These are phyloP conservation scores for Pyricularia sp. DNA, from an alignment of 2,329 filamentous ascomycete genomes.

Conservation along the genomic window DNA sequence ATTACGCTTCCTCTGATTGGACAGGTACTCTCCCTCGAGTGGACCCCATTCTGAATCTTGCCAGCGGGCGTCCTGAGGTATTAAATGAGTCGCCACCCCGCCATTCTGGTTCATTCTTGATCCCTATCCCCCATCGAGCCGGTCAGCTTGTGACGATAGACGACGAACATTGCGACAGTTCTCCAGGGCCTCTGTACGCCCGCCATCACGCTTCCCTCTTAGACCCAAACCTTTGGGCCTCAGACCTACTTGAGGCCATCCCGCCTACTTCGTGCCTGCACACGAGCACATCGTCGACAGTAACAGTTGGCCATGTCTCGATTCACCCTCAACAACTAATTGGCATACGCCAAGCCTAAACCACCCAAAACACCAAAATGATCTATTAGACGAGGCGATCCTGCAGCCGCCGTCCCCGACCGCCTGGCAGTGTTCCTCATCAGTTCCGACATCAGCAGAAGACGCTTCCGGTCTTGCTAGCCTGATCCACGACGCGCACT, in stretches of 20 bases:
- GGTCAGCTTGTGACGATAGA: slow-evolving; percentile 1
- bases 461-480: not conserved
- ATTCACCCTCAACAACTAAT: not conserved
- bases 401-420: not conserved
- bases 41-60: not conserved
- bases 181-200: not conserved
- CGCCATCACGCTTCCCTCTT: not conserved
- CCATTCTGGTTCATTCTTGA: slow-evolving; percentile 1
- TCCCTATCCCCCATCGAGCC: not conserved
- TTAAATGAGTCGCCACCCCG: slow-evolving; percentile 1
- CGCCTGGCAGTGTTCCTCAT: not conserved
- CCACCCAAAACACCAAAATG: not conserved
- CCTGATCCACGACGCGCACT: not conserved
- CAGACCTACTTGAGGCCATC: slow-evolving; percentile 3
- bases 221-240: slow-evolving; percentile 4
- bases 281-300: slow-evolving; percentile 2
- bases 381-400: not conserved
- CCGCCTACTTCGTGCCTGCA: not conserved
- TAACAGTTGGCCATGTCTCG: slow-evolving; percentile 4
- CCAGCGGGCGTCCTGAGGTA: not conserved
- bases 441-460: not conserved
- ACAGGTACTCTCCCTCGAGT: not conserved
- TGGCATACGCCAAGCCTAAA: not conserved
- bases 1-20: not conserved
- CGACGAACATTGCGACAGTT: not conserved